Percentiles rank a stretch among this genome's conserved stretches.
Conservation (phyloP, 129 eudicot genomes). For the Centrapalus pauciflorus region DNA sequence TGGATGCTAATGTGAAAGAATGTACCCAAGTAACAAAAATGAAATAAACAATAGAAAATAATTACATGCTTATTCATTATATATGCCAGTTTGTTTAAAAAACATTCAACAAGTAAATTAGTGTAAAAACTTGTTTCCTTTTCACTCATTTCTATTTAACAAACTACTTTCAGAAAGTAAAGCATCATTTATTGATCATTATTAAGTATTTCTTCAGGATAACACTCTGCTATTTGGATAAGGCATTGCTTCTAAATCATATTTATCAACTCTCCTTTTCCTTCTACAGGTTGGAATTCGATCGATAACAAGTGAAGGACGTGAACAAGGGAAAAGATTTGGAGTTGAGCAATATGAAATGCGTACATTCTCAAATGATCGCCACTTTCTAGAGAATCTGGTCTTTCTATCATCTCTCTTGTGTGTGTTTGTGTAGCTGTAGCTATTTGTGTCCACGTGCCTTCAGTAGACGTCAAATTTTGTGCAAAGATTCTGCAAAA, state of each 20-base stretch:
- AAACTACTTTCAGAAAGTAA: neutral
- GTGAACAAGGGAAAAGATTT: constrained; percentile 94
- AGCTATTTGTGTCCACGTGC: neutral
- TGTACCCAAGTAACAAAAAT: neutral
- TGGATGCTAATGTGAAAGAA: neutral
- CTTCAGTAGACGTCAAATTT: neutral
- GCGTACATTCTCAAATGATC: constrained; percentile 92
- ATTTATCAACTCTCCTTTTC: neutral
- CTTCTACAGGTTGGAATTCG: constrained; percentile 80
- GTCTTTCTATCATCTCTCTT: constrained; percentile 42
- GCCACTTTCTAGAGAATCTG: constrained; percentile 68
- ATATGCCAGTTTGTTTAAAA: neutral
- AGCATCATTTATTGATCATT: constrained; percentile 1
- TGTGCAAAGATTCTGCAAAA: neutral
- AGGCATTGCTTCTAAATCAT: neutral
- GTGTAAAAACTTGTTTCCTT: neutral
- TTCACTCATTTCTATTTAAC: neutral
- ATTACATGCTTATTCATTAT: neutral
- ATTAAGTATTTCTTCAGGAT: neutral
- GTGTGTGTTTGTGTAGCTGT: constrained; percentile 12
- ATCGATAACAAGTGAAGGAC: constrained; percentile 87
- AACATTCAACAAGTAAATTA: neutral
- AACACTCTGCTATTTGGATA: neutral
- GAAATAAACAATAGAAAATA: constrained; percentile 16
- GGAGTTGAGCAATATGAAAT: constrained; percentile 98